Base-by-base conservation (phyloP, 2,329 filamentous ascomycete species). In the Macrophomina tecta region DNA sequence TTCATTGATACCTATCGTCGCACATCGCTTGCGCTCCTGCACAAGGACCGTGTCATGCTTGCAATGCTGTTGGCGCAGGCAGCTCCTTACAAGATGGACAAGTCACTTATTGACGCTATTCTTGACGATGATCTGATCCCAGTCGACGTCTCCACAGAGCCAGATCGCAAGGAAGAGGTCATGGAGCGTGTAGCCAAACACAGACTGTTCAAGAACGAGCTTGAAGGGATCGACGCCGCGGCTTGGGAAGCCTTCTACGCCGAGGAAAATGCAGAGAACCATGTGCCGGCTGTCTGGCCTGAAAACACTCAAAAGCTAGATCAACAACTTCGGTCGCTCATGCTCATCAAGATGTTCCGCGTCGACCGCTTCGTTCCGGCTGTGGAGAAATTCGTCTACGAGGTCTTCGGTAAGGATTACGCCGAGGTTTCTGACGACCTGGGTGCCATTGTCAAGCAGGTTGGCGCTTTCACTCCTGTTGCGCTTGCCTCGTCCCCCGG, bases 31-130 rank as follows among this genome's bases (percentile, higher is more conserved):
- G 93, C 94, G 65, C 82, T 99, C 63, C 85, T 98, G 68, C 95
- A 99, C 76, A 97, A 94, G 78, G 95, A 99, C 75, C 90, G 93
- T 55, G 91, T 99, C 71, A 97, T 94, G 0, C 86, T 99, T 56
- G 96, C 94, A 36, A 94, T 99, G 87, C 88, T 99, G 62, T 89
- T 99, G 52, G 93, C 94, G 6, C 95, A 98, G 80, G 95, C 94
- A 5, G 91, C 94, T n/a, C 95, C 95, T 0, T 97, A 94, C 82
- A 88, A 92, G 73, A 97, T 98, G 91, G 93, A 99, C 78, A 95
- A 94, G 83, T 85, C 85, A 12, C 84, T 97, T 68, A 91, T 99
- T 70, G 96, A 99, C 73, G 84, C 88, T 38, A 90, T 99, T 49
- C 86, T 99, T 4, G 94, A 97, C 74, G 87, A 90, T 60, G 87